These are phyloP conservation scores for Amylocarpus encephaloides DNA, from an alignment of 2,329 filamentous ascomycete genomes.

Conservation along the genomic window DNA sequence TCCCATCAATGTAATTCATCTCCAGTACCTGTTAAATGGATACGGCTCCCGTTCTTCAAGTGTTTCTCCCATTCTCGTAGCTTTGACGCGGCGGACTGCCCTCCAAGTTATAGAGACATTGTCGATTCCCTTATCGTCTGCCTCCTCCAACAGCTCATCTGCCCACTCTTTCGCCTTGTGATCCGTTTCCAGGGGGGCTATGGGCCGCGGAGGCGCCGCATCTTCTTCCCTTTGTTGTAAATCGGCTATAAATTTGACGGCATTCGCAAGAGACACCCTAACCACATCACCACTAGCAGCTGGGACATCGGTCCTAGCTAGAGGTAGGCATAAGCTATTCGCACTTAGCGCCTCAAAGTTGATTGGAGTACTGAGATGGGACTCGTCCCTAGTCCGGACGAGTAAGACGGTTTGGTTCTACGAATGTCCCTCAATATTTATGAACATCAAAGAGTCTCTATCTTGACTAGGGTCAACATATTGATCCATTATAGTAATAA, in stretches of 20 bases:
- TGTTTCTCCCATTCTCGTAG: constrained; percentile 3
- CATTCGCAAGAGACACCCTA: constrained; percentile 7
- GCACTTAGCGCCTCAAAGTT: constrained; percentile 2
- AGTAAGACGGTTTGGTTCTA: constrained; percentile 1
- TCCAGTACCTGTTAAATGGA: constrained; percentile 4
- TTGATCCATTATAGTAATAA: constrained; percentile 5
- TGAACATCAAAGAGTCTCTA: background rate
- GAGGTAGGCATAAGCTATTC: constrained; percentile 2
- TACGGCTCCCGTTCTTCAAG: background rate
- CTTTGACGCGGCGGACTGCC: constrained; percentile 4
- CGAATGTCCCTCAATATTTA: constrained; percentile 2
- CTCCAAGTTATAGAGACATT: background rate
- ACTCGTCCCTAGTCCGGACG: constrained; percentile 4
- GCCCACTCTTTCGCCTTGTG: background rate
- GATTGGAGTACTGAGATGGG: constrained; percentile 5
- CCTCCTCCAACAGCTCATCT: constrained; percentile 2
- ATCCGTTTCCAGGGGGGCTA: background rate
- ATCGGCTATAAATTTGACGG: constrained; percentile 7
- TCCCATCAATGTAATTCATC: too few relatives aligned
- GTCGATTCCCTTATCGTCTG: constrained; percentile 3
- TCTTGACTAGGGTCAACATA: constrained; percentile 1
- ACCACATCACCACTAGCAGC: constrained; percentile 1
- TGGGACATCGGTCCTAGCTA: constrained; percentile 4
- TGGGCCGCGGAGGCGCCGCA: background rate
- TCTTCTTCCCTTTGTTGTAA: constrained; percentile 6